Evolutionary conservation across 2,329 filamentous ascomycete species (phyloP), one percentile per base, ranked within the genome.

Genomic region (Beauveria brongniartii): DNA sequence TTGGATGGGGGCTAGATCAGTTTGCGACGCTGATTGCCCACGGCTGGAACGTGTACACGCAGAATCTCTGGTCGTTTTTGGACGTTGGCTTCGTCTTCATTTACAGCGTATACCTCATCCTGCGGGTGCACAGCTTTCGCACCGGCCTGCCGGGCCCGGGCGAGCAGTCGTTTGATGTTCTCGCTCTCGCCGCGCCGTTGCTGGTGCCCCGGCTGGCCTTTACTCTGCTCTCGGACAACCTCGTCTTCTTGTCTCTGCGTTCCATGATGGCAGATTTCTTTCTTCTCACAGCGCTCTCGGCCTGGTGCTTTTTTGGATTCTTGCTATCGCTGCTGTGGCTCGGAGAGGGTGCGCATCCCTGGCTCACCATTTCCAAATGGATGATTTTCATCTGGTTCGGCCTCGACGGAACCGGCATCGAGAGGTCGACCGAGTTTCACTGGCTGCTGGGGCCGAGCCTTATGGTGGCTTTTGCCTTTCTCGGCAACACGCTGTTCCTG

Each of bases 371-470:
- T 64, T 85, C 85, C 50, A 92, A 92, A 73, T 95, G 91, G 91
- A 93, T 95, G 90, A 82, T 94, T 1, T 94, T 89, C 82, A 92
- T 95, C 65, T 95, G 91, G 91, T 94, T 95, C 69, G 91, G 91
- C 2, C 82, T 95, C 1, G 91, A 94, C 67, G 91, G 83, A 7
- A 85, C 81, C 3, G 84, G 84, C 8, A 85, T 87, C 47, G 78
- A 84, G 53, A 72, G 78, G 65, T 83, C 83, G 61, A 79, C 82
- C 24, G 84, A 90, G 61, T 91, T 94, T 69, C 90, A 95, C 74
- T 84, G 84, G 79, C 75, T 92, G n/a, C 78, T 94, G 1, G 91
- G 91, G 0, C 91, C 91, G 0, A 80, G 84, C 2, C 76, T 94
- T 26, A 94, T 94, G 89, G 81, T 94, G 59, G 82, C 88, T 18